phyloP scores from a whole-genome alignment of 495 filamentous ascomycete genomes.

The Hypoxylon trugodes region DNA sequence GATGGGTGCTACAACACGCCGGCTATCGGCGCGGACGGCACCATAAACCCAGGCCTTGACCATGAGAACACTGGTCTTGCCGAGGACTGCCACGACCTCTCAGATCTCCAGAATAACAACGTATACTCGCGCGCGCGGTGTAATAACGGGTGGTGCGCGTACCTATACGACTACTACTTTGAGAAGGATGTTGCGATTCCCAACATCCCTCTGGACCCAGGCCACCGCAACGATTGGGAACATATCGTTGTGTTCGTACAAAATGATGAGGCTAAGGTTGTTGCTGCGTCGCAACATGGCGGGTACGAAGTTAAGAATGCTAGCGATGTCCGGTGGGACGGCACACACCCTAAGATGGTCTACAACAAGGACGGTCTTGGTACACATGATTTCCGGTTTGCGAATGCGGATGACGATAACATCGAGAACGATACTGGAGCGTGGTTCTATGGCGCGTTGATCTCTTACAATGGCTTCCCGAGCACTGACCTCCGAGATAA shows the following conservation, averaged over 20 bases:
- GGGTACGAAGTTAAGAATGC: conserved; percentile 46
- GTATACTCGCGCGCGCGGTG: conserved; percentile 56
- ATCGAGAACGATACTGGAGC: conserved; percentile 52
- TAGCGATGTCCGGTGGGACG: conserved; percentile 50
- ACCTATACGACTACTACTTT: conserved; percentile 59
- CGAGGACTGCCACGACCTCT: conserved; percentile 48
- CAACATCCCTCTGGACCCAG: conserved; percentile 43
- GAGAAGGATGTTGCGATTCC: conserved; percentile 55
- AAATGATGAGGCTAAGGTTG: conserved; percentile 44
- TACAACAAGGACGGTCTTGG: conserved; percentile 55
- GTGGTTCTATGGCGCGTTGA: conserved; percentile 52
- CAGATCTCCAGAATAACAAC: conserved; percentile 56
- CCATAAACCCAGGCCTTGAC: conserved; percentile 49
- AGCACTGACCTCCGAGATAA: conserved; percentile 39
- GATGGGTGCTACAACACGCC: conserved; percentile 60
- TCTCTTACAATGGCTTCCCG: conserved; percentile 52
- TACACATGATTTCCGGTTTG: conserved; percentile 56
- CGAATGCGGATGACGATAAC: conserved; percentile 46
- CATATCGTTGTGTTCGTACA: conserved; percentile 56
- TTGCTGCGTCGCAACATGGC: conserved; percentile 52
- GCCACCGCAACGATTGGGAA: conserved; percentile 59
- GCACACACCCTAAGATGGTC: conserved; percentile 53
- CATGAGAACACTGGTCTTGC: conserved; percentile 44
- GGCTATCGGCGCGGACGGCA: conserved; percentile 50
- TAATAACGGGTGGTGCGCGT: conserved; percentile 56